Evolutionary conservation across 1,139 yeast species (phyloP), one percentile per base, ranked within the genome.

Genomic region (Diutina catenulata): DNA sequence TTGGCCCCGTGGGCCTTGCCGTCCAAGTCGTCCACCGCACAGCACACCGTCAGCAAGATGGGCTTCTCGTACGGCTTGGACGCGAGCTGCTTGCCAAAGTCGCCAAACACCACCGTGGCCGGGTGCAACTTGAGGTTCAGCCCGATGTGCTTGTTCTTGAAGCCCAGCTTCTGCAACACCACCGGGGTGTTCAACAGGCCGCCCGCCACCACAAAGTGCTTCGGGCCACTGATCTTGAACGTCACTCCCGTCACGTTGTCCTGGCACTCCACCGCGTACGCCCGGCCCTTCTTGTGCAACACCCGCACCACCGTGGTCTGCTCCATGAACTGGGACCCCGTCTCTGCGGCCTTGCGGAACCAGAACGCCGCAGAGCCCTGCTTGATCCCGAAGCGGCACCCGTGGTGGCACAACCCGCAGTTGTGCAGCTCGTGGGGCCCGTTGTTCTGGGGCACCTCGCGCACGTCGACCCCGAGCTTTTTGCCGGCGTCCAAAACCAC

Each of bases 1-100:
- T 66, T 68, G 10, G 76, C 71, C 2, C 81, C 81, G 48, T 74
- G 77, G 3, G 64, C 73, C 43, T 64, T 56, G 2, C 79, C 79
- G 49, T 74, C 80, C 27, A 71, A 46, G 45, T 74, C 74, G 40
- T 64, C 76, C 22, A 56, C 63, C 48, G 70, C 64, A 13, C 65
- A 60, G 49, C 72, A 62, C 1, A 73, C 75, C 0, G 74, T 48
- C 0, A 80, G 71, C 67, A 74, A 59, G 39, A 74, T 72, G 1
- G 78, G 57, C 36, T 65, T 57, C 20, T 62, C 50, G 43, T 53
- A 56, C 9, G 75, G 64, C 29, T 64, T 55, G 2, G 63, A 53
- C 10, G 53, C 51, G 9, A 53, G 53, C 0, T 59, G 63, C 41
- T 64, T 68, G 0, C 75, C 80, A 41, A 55, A 50, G 2, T 68